Conservation (phyloP, 495 filamentous ascomycete species). For the Talaromyces proteolyticus region DNA sequence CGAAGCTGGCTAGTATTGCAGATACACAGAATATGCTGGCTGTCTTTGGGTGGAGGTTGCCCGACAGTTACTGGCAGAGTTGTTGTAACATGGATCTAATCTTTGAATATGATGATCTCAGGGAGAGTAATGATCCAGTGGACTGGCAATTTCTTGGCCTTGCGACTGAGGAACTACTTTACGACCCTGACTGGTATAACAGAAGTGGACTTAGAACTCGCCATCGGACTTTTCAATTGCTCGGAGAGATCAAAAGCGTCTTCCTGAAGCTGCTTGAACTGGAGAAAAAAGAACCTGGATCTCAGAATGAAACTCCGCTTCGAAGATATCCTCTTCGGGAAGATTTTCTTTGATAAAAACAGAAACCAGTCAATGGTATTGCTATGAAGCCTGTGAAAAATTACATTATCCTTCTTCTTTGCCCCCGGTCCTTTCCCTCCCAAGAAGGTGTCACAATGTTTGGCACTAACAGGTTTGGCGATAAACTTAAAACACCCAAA, state of each 20-base stretch:
- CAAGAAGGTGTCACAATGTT: no score
- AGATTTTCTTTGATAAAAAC: background rate
- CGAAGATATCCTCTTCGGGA: slow-evolving; percentile 2
- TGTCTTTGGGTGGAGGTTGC: slow-evolving; percentile 6
- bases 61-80: slow-evolving; percentile 3
- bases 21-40: slow-evolving; percentile 4
- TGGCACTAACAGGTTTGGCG: no score
- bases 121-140: background rate
- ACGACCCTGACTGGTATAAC: background rate
- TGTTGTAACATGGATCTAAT: background rate
- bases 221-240: background rate
- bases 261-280: slow-evolving; percentile 2
- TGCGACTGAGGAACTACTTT: slow-evolving; percentile 2
- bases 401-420: background rate
- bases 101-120: slow-evolving; percentile 4
- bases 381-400: background rate
- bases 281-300: background rate
- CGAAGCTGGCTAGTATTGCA: background rate
- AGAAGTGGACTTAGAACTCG: slow-evolving; percentile 2
- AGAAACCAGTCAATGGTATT: background rate
- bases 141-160: slow-evolving; percentile 4
- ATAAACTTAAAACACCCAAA: no score
- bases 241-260: background rate
- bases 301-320: background rate
- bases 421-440: no score